Conservation (phyloP, 2,329 filamentous ascomycete species). For the Ascochyta fabae region DNA sequence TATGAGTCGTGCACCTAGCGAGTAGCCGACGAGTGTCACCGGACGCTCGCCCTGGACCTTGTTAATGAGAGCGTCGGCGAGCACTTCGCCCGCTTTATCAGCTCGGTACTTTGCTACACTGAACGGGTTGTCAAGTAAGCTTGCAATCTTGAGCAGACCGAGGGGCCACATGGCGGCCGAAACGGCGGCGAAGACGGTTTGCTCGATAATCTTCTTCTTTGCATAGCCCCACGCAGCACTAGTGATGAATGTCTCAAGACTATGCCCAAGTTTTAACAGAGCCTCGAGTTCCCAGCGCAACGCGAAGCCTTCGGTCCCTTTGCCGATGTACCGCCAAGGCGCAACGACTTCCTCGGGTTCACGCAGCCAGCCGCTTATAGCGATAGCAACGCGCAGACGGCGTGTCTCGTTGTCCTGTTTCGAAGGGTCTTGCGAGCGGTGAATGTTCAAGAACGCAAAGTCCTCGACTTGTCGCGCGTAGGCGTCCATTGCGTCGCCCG, state of each 20-base stretch:
- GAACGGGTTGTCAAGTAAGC: constrained; percentile 81
- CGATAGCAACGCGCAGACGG: constrained; percentile 77
- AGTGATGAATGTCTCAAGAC: constrained; percentile 77
- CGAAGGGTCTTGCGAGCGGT: constrained; percentile 51
- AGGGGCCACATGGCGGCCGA: constrained; percentile 59
- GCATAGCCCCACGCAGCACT: constrained; percentile 82
- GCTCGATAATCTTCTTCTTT: constrained; percentile 75
- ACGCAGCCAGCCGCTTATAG: constrained; percentile 81
- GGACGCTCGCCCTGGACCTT: constrained; percentile 81
- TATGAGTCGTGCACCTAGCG: constrained; percentile 80
- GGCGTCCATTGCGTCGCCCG: constrained; percentile 84
- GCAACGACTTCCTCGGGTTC: constrained; percentile 73
- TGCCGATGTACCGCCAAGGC: constrained; percentile 79
- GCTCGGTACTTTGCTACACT: constrained; percentile 76
- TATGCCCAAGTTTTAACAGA: constrained; percentile 76
- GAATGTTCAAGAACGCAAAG: constrained; percentile 81
- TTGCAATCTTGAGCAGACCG: constrained; percentile 53
- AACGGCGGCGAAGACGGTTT: constrained; percentile 56
- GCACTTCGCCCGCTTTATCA: constrained; percentile 78
- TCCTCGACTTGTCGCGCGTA: constrained; percentile 87
- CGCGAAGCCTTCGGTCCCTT: constrained; percentile 78
- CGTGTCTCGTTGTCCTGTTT: constrained; percentile 58
- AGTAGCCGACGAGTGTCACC: constrained; percentile 82
- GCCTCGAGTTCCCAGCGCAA: constrained; percentile 83
- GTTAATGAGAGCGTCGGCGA: constrained; percentile 83